Base-by-base conservation (phyloP, 768 basidiomycete genomes). In the Amanita phalloides region DNA sequence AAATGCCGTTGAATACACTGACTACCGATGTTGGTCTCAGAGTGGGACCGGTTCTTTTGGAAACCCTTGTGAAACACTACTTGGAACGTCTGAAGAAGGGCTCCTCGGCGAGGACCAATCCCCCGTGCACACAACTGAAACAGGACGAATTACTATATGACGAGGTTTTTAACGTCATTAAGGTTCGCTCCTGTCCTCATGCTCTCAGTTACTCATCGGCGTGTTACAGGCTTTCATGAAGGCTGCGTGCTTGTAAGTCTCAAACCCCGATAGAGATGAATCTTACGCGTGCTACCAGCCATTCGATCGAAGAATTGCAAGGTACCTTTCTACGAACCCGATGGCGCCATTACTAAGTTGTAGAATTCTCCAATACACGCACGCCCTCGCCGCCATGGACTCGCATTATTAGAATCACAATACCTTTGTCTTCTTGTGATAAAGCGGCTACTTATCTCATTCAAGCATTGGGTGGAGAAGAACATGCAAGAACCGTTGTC, bases 341-440 rank as follows among this genome's bases (percentile, higher is more conserved):
- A 14, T 28, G 38, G 45, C 36, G 38, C 39, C 28, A 23, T 38
- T 35, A 41, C 46, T 23, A 35, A 37, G 42, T 13, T 47, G 25
- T 28, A 74, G 78, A 71, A 7, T 90, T 92, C 62, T 77, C 84
- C 1, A 91, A 92, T 60, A 84, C 81, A 0, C 79, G 84, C 14
- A 91, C 87, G 0, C 90, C 87, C 0, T 81, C 89, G 11, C 89
- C 92, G 13, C 90, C 90, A 28, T 90, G 84, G 77, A 81, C 88
- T 7, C 84, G 81, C 56, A 77, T 89, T 41, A 74, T 86, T 46
- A 74, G 84, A 46, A 68, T 86, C 8, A 60, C 82, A 7, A 76
- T 96, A 3, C 91, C 92, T 2, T 76, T 87, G 66, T 71, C 79
- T 0, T 79, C 73, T 42, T 92, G 92, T 59, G 79, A 86, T 38